A percentile compares a stretch with the other conserved stretches of the same genome.
Conservation (phyloP, 495 filamentous ascomycete genomes). For the Penicillium diatomitis region DNA sequence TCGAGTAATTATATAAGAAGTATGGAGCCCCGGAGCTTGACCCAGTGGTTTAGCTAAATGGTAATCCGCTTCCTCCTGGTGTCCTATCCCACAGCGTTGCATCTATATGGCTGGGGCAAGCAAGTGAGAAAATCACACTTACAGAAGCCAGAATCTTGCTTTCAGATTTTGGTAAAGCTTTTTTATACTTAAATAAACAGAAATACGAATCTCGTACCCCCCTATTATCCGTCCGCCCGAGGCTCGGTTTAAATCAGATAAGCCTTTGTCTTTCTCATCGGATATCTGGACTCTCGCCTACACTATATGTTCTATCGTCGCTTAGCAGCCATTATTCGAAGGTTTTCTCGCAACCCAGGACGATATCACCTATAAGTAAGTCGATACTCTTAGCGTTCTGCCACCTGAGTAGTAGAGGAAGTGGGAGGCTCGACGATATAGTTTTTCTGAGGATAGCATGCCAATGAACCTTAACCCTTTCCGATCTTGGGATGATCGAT, state of each 20-base stretch:
- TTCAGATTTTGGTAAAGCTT: constrained; percentile 33
- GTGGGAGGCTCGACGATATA: constrained; percentile 12
- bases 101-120: constrained; percentile 19
- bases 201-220: constrained; percentile 23
- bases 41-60: constrained; percentile 16
- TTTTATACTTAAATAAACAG: constrained; percentile 14
- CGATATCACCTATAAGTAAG: constrained; percentile 26
- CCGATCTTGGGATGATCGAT: constrained; percentile 21
- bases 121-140: constrained; percentile 17
- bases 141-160: constrained; percentile 25
- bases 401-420: constrained; percentile 20
- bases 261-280: constrained; percentile 15
- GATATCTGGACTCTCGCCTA: constrained; percentile 27
- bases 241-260: constrained; percentile 16
- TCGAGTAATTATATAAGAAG: constrained; percentile 17
- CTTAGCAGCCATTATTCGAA: constrained; percentile 19
- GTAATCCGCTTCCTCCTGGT: constrained; percentile 13
- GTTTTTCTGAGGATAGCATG: constrained; percentile 16
- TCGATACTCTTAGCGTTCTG: constrained; percentile 25
- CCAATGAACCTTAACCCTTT: constrained; percentile 15
- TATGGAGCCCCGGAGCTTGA: constrained; percentile 17
- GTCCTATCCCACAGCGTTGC: constrained; percentile 14
- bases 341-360: constrained; percentile 19
- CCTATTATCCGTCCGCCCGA: constrained; percentile 16
- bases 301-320: constrained; percentile 22